Percentiles rank a stretch among this genome's conserved stretches.
Evolutionary conservation across 306 rosid genomes (phyloP).

Genomic region (Canavalia gladiata): DNA sequence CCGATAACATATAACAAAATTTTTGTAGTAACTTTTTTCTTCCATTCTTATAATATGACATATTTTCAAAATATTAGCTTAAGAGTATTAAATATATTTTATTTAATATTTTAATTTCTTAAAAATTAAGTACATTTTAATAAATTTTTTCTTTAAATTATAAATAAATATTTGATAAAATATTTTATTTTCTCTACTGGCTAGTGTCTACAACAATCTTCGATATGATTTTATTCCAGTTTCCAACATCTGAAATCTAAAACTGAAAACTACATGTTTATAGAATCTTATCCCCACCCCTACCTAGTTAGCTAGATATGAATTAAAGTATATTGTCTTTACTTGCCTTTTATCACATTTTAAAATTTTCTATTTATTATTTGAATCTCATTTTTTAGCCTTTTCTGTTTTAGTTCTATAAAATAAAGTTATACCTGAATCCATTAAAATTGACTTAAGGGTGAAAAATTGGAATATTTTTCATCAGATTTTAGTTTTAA

Average conservation of each 20-base stretch:
- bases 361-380: not conserved
- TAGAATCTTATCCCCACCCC: constrained; percentile 14
- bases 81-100: not conserved
- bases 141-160: too few species aligned
- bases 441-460: too few species aligned
- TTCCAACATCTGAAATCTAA: constrained; percentile 34
- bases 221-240: constrained; percentile 39
- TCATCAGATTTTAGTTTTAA: too few species aligned
- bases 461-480: too few species aligned
- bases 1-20: too few species aligned
- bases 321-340: constrained; percentile 1
- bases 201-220: not conserved
- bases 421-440: not conserved
- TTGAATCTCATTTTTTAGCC: not conserved
- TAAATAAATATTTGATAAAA: not conserved
- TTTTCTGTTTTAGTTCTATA: not conserved
- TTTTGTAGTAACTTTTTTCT: too few species aligned
- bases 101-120: not conserved
- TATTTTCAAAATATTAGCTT: not conserved
- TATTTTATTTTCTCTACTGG: too few species aligned
- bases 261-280: not conserved
- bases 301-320: too few species aligned
- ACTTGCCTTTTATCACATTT: constrained; percentile 11
- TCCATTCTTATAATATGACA: not conserved
- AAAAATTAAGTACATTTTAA: not conserved